Base-by-base conservation (phyloP, 1,284 basidiomycete species). In the Cryptococcus deneoformans region DNA sequence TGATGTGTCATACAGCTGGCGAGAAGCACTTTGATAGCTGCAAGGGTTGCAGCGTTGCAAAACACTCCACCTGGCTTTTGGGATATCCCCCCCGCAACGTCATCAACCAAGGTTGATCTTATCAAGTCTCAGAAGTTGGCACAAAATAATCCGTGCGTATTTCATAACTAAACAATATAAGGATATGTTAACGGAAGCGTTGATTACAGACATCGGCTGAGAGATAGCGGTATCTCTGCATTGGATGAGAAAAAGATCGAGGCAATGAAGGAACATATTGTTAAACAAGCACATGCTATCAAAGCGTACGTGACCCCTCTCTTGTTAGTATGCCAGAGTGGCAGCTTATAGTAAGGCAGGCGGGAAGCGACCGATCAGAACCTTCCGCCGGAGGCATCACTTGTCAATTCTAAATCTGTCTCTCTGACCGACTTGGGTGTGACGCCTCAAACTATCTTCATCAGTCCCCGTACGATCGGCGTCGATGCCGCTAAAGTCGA, bases 401-500 rank as follows among this genome's bases (percentile, higher is more conserved):
- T 74, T 1, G 63, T 67, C 1, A 59, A 59, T 3, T 68, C 68
- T 14, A 73, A 73, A 59, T 64, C 72, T 1, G 82, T 82, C 55
- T 82, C 89, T 4, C 87, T 87, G 68, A 82, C 85, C 8, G 85
- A 90, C 71, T 83, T 94, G 45, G 87, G 88, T 3, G 88, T 97
- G n/a, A 90, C 93, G 0, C 92, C 92, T 5, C 92, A 92, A 61
- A 99, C 94, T 0, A 89, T 99, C 24, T 98, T 99, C 77, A 82
- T 99, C 65, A 90, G 86, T 20, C 77, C 79, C 2, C 67, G 73
- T 2, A 75, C 72, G 0, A 57, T 76, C 14, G 70, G 68, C 6
- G 65, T 71, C 20, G 73, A 77, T 47, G 52, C 59, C 1, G 61
- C 65, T 1, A 69, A 69, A 53, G 62, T 68, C 35, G 71, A 73